Percentiles rank a stretch among this genome's conserved stretches.
Conservation (phyloP, 768 basidiomycete species). For the Lanmaoa rubissima region DNA sequence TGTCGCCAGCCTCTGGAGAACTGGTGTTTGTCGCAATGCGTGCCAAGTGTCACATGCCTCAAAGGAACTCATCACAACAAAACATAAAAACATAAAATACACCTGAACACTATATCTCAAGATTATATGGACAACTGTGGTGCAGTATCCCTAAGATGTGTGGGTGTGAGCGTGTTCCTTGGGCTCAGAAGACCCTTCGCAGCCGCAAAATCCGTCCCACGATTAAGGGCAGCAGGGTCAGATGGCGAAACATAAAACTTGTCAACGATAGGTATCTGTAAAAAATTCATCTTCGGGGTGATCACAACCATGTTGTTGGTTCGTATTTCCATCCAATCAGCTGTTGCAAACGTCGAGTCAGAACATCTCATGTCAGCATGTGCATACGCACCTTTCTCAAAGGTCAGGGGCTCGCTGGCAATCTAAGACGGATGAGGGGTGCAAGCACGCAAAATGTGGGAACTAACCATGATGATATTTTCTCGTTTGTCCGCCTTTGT, state of each 20-base stretch:
- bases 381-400: constrained; percentile 72
- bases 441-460: constrained; percentile 1
- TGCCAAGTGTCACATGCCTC: constrained; percentile 4
- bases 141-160: constrained; percentile 20
- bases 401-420: constrained; percentile 92
- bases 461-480: constrained; percentile 83
- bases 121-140: constrained; percentile 22
- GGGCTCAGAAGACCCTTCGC: constrained; percentile 82
- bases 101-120: neutral
- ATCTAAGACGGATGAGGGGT: constrained; percentile 45
- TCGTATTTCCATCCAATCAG: constrained; percentile 99
- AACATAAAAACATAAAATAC: constrained; percentile 2
- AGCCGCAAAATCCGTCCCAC: constrained; percentile 81
- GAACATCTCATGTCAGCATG: neutral
- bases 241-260: constrained; percentile 89
- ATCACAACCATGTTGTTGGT: constrained; percentile 95
- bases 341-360: constrained; percentile 28
- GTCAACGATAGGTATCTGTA: constrained; percentile 94
- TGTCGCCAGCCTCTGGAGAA: neutral
- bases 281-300: constrained; percentile 91
- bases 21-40: neutral
- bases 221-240: constrained; percentile 65
- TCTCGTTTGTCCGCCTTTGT: constrained; percentile 93
- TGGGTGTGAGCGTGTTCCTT: constrained; percentile 37
- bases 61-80: neutral